A percentile compares a stretch with the other conserved stretches of the same genome.
These are phyloP conservation scores for Basipetospora chlamydospora DNA, from an alignment of 2,329 filamentous ascomycete genomes.

Conservation along the genomic window DNA sequence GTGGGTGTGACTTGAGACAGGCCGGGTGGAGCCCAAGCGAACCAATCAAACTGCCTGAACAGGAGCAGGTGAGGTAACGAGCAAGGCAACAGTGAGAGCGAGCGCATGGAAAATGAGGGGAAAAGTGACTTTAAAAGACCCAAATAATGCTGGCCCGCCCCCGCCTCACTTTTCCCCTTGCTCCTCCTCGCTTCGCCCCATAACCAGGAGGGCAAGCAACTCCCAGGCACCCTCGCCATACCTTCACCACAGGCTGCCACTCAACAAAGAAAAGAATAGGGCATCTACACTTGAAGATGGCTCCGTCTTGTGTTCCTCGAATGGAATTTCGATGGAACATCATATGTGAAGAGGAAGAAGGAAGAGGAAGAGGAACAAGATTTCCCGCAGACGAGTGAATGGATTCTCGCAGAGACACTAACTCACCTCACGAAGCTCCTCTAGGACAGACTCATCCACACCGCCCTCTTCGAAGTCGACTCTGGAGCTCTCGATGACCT, in stretches of 20 bases:
- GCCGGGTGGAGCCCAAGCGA: slow-evolving; percentile 1
- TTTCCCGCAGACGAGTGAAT: too few relatives aligned
- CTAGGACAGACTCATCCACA: slow-evolving; percentile 72
- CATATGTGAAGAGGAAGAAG: too few relatives aligned
- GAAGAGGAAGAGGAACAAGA: background rate
- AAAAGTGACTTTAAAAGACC: slow-evolving; percentile 34
- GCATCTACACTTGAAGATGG: background rate
- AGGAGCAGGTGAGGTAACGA: slow-evolving; percentile 11
- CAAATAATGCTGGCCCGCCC: slow-evolving; percentile 39
- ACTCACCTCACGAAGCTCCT: slow-evolving; percentile 78
- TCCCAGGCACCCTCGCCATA: too few relatives aligned
- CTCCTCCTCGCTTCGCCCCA: slow-evolving; percentile 21
- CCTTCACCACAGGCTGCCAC: too few relatives aligned
- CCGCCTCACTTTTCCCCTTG: slow-evolving; percentile 17
- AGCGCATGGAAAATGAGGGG: too few relatives aligned
- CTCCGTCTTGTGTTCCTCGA: too few relatives aligned
- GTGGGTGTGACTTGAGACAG: background rate
- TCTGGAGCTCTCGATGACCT: slow-evolving; percentile 82
- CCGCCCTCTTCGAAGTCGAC: slow-evolving; percentile 96
- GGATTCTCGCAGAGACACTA: too few relatives aligned
- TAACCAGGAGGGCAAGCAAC: too few relatives aligned
- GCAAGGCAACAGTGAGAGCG: too few relatives aligned
- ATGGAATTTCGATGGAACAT: too few relatives aligned
- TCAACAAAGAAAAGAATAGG: too few relatives aligned
- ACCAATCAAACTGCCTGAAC: slow-evolving; percentile 5